Conservation (phyloP, 371 early-diverging fungal genomes). For the Phascolomyces articulosus region DNA sequence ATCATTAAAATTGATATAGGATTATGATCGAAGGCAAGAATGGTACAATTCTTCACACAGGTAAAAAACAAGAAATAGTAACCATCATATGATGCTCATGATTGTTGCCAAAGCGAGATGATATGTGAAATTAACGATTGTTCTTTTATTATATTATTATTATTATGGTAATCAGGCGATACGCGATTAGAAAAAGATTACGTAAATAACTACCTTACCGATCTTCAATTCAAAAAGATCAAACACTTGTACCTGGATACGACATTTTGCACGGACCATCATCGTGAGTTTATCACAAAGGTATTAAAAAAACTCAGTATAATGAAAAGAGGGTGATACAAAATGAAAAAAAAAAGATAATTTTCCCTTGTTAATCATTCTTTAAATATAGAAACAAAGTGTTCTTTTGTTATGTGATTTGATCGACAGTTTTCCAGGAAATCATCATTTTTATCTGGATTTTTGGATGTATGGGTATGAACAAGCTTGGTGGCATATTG, state of each 20-base stretch:
- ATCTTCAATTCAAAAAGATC: slow-evolving; percentile 22
- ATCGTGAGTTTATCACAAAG: slow-evolving; percentile 31
- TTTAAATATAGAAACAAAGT: slow-evolving; percentile 19
- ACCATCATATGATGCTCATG: too few species aligned
- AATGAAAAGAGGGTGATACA: neutral
- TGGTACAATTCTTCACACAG: slow-evolving; percentile 45
- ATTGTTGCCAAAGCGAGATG: too few species aligned
- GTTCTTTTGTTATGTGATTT: slow-evolving; percentile 26
- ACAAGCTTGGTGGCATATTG: slow-evolving; percentile 41
- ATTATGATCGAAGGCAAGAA: slow-evolving; percentile 41
- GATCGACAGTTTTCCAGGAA: slow-evolving; percentile 22
- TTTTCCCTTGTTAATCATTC: neutral
- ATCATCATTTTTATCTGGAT: slow-evolving; percentile 44
- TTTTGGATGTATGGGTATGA: slow-evolving; percentile 53
- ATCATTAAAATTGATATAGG: slow-evolving; percentile 9
- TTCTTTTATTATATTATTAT: neutral
- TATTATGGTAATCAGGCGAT: slow-evolving; percentile 22
- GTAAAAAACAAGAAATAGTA: too few species aligned
- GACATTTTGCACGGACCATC: slow-evolving; percentile 35
- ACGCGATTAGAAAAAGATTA: slow-evolving; percentile 37
- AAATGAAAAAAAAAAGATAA: neutral
- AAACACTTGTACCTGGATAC: slow-evolving; percentile 49
- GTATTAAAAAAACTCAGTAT: slow-evolving; percentile 16
- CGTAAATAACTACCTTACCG: slow-evolving; percentile 16
- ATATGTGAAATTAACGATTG: too few species aligned